phyloP scores from a whole-genome alignment of 1,284 basidiomycete species.

The Pseudozyma hubeiensis region DNA sequence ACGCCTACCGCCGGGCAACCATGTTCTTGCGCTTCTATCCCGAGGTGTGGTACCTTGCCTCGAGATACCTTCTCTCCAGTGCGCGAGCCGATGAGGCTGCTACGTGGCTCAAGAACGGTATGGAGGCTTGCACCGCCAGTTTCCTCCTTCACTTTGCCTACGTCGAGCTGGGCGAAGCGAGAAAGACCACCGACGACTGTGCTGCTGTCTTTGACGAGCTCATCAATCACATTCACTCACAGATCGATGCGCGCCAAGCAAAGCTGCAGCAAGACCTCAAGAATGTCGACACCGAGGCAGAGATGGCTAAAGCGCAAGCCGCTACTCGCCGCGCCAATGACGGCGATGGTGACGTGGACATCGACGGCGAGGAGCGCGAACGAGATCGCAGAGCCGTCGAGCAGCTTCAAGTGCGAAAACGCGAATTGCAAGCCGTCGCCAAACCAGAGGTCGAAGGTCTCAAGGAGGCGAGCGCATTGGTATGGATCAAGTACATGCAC shows the following conservation, averaged over 20 bases:
- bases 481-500: slow-evolving; percentile 88
- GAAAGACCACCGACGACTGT: slow-evolving; percentile 69
- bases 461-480: slow-evolving; percentile 71
- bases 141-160: slow-evolving; percentile 89
- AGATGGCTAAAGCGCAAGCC: slow-evolving; percentile 42
- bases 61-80: slow-evolving; percentile 80
- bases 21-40: slow-evolving; percentile 92
- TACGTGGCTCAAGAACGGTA: slow-evolving; percentile 82
- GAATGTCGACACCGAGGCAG: slow-evolving; percentile 67
- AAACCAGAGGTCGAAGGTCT: slow-evolving; percentile 71
- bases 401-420: slow-evolving; percentile 69
- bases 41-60: slow-evolving; percentile 96
- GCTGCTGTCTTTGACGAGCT: slow-evolving; percentile 75
- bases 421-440: slow-evolving; percentile 63
- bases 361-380: slow-evolving; percentile 71
- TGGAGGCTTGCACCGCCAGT: slow-evolving; percentile 88
- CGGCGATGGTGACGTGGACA: slow-evolving; percentile 68
- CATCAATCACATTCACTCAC: slow-evolving; percentile 76
- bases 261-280: slow-evolving; percentile 72
- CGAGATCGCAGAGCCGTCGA: slow-evolving; percentile 74
- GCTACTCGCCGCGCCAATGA: slow-evolving; percentile 62
- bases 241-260: slow-evolving; percentile 79
- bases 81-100: slow-evolving; percentile 85
- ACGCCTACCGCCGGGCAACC: slow-evolving; percentile 87
- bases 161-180: slow-evolving; percentile 82